Evolutionary conservation across 2,329 filamentous ascomycete species (phyloP).

Genomic region (Curvularia hawaiiensis): DNA sequence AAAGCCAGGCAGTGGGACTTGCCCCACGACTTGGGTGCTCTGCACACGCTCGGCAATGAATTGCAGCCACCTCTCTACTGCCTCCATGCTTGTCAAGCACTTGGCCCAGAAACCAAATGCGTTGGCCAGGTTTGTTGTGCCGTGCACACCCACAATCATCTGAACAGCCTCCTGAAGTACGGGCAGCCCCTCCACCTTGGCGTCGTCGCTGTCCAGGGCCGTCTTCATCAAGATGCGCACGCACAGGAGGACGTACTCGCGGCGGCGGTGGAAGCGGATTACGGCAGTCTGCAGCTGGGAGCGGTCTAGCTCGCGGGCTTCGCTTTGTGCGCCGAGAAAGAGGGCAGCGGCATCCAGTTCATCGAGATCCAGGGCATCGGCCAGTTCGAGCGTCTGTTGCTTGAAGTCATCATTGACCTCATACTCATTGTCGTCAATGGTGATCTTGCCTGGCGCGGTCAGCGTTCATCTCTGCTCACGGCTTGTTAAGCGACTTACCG

Average conservation of each 20-base stretch:
- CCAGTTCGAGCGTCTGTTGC: conserved; percentile 77
- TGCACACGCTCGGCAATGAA: conserved; percentile 76
- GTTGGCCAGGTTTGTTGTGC: conserved; percentile 56
- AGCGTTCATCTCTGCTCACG: conserved; percentile 9
- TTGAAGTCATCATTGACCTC: conserved; percentile 86
- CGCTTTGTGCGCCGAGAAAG: conserved; percentile 73
- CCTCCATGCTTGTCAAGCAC: conserved; percentile 76
- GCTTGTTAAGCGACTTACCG: conserved; percentile 21
- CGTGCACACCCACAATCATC: conserved; percentile 61
- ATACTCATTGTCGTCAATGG: conserved; percentile 74
- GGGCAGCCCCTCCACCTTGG: conserved; percentile 30
- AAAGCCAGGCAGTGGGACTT: conserved; percentile 66
- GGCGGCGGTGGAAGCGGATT: conserved; percentile 85
- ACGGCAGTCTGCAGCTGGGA: conserved; percentile 78
- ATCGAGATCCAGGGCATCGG: conserved; percentile 88
- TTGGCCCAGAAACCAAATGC: conserved; percentile 71
- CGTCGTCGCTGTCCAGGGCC: conserved; percentile 54
- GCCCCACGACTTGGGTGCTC: conserved; percentile 75
- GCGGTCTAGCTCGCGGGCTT: conserved; percentile 71
- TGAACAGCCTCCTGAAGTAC: conserved; percentile 36
- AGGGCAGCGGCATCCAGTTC: conserved; percentile 82
- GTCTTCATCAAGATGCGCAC: conserved; percentile 79
- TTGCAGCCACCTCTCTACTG: conserved; percentile 77
- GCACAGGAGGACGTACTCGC: conserved; percentile 82
- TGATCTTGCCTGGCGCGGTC: conserved; percentile 69